Evolutionary conservation across 805 yeast species (phyloP).

Genomic region (Ogataea kodamae): DNA sequence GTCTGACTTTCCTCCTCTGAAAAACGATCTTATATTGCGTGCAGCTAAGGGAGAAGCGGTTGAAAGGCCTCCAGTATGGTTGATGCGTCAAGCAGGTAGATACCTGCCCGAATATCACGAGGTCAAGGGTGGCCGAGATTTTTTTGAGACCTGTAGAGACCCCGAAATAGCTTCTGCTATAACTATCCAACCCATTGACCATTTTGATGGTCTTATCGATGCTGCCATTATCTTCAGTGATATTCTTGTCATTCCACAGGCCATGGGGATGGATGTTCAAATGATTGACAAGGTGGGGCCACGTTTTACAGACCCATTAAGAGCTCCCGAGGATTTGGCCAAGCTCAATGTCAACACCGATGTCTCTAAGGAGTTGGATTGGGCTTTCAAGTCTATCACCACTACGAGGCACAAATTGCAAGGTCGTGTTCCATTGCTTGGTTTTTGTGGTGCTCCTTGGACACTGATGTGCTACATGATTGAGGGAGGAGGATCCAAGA

Average conservation of each 20-base stretch:
- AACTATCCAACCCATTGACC: constrained; percentile 93
- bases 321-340: constrained; percentile 64
- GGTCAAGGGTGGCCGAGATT: constrained; percentile 81
- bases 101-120: constrained; percentile 88
- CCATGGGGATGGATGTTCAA: constrained; percentile 92
- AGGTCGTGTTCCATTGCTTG: constrained; percentile 91
- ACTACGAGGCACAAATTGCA: constrained; percentile 79
- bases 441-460: constrained; percentile 99
- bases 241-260: constrained; percentile 94
- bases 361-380: constrained; percentile 71
- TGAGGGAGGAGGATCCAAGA: constrained; percentile 93
- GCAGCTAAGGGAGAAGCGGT: constrained; percentile 90
- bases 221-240: constrained; percentile 97
- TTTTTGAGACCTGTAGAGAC: constrained; percentile 92
- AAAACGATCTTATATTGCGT: constrained; percentile 86
- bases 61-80: constrained; percentile 97
- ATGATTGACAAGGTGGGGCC: constrained; percentile 97
- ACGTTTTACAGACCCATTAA: constrained; percentile 81
- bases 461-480: constrained; percentile 94
- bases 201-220: constrained; percentile 83
- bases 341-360: constrained; percentile 58
- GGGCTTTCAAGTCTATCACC: constrained; percentile 95
- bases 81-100: constrained; percentile 98
- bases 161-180: constrained; percentile 91
- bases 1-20: constrained; percentile 59